phyloP scores from a whole-genome alignment of 768 basidiomycete genomes.

The Cantharellus anzutake region DNA sequence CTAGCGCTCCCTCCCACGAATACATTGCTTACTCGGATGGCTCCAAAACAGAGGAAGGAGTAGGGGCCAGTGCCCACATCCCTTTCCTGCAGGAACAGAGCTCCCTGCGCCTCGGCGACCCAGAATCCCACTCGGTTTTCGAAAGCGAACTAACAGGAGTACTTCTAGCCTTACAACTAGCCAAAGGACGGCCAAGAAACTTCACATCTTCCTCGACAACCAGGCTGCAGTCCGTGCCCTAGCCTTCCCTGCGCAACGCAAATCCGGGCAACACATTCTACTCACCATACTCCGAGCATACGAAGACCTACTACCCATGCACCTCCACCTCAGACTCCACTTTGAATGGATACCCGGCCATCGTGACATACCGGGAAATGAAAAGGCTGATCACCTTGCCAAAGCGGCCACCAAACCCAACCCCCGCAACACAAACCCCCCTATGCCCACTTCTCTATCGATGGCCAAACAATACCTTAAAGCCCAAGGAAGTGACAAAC shows the following conservation, averaged over 20 bases:
- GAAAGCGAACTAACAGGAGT: slow-evolving; percentile 3
- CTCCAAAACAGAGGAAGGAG: slow-evolving; percentile 2
- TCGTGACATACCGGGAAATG: not conserved
- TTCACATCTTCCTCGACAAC: not conserved
- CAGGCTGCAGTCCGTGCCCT: not conserved
- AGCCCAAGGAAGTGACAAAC: no score
- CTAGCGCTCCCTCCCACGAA: not conserved
- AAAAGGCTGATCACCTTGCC: not conserved
- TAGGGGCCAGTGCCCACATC: not conserved
- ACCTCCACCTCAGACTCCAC: not conserved
- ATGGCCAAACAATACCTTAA: no score
- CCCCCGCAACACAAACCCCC: no score
- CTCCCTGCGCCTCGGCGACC: not conserved
- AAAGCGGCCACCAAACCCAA: no score
- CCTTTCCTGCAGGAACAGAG: not conserved
- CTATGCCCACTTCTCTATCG: no score
- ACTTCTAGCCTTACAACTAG: not conserved
- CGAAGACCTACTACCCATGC: not conserved
- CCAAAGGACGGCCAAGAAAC: not conserved
- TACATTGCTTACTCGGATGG: slow-evolving; percentile 4
- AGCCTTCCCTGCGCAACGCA: no score
- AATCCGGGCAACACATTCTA: not conserved
- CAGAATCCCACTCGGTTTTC: slow-evolving; percentile 1
- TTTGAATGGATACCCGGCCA: not conserved
- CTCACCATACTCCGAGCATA: not conserved